Evolutionary conservation across 306 rosid genomes (phyloP).

Genomic region (Herpetospermum pedunculosum): DNA sequence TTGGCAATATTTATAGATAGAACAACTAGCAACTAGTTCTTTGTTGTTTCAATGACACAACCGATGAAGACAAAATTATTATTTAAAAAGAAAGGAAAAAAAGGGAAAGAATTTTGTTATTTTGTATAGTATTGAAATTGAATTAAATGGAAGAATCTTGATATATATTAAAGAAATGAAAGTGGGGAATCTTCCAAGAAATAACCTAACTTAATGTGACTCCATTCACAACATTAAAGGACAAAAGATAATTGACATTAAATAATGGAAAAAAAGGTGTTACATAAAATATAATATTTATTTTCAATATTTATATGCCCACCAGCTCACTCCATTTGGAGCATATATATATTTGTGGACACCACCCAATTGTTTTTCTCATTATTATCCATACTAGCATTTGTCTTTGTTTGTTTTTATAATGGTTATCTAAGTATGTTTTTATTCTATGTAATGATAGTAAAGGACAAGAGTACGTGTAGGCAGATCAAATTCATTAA

Average conservation of each 20-base stretch:
- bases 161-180: background rate
- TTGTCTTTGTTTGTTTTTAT: background rate
- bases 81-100: background rate
- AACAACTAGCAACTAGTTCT: background rate
- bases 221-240: background rate
- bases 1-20: background rate
- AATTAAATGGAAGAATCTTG: background rate
- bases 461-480: background rate
- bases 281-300: background rate
- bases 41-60: background rate
- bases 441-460: background rate
- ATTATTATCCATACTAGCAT: background rate
- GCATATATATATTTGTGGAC: background rate
- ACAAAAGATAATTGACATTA: background rate
- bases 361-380: background rate
- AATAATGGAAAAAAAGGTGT: background rate
- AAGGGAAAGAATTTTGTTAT: background rate
- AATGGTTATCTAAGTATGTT: background rate
- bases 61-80: background rate
- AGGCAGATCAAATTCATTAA: too few relatives aligned
- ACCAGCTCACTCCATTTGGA: slow-evolving; percentile 4
- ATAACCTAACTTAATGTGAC: slow-evolving; percentile 5
- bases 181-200: slow-evolving; percentile 7
- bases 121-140: background rate
- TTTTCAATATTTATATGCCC: background rate